A percentile compares a stretch with the other conserved stretches of the same genome.
Evolutionary conservation across 2,329 filamentous ascomycete species (phyloP).

Genomic region (Cytospora chrysosperma): DNA sequence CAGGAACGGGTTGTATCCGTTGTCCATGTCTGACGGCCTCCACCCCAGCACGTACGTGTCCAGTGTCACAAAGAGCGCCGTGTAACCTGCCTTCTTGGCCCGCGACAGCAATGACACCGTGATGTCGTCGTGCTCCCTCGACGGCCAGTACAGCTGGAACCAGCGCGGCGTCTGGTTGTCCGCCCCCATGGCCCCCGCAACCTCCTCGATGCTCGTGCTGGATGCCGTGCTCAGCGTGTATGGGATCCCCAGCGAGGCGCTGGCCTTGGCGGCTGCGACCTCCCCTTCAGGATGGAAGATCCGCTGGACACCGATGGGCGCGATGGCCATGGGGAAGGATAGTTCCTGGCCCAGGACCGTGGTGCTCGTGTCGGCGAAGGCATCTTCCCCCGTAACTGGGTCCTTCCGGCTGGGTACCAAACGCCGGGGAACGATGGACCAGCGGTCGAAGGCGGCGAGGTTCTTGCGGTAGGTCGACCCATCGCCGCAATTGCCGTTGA

Average conservation of each 20-base stretch:
- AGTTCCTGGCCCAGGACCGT: constrained; percentile 54
- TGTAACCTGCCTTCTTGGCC: constrained; percentile 46
- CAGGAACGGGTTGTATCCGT: constrained; percentile 20
- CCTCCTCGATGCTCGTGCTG: constrained; percentile 56
- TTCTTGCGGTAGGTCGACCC: constrained; percentile 22
- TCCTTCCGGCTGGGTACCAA: constrained; percentile 12
- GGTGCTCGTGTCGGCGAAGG: constrained; percentile 38
- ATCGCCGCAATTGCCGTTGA: constrained; percentile 20
- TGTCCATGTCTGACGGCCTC: constrained; percentile 40
- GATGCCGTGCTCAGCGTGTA: constrained; percentile 63
- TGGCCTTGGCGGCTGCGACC: constrained; percentile 53
- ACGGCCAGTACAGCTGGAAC: constrained; percentile 59
- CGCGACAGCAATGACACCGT: constrained; percentile 49
- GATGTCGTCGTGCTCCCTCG: constrained; percentile 51
- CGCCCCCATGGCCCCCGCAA: constrained; percentile 34
- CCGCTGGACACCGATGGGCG: constrained; percentile 63
- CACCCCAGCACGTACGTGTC: constrained; percentile 59
- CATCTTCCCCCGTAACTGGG: background rate
- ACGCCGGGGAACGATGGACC: constrained; percentile 21
- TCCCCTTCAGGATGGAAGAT: constrained; percentile 66
- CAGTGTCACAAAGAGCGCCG: constrained; percentile 58
- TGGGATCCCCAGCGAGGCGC: constrained; percentile 50
- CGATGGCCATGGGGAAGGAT: constrained; percentile 60
- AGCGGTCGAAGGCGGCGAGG: constrained; percentile 21
- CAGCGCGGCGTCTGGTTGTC: constrained; percentile 38